Evolutionary conservation across 345 rosid species (phyloP).

Genomic region (Dimocarpus longan): DNA sequence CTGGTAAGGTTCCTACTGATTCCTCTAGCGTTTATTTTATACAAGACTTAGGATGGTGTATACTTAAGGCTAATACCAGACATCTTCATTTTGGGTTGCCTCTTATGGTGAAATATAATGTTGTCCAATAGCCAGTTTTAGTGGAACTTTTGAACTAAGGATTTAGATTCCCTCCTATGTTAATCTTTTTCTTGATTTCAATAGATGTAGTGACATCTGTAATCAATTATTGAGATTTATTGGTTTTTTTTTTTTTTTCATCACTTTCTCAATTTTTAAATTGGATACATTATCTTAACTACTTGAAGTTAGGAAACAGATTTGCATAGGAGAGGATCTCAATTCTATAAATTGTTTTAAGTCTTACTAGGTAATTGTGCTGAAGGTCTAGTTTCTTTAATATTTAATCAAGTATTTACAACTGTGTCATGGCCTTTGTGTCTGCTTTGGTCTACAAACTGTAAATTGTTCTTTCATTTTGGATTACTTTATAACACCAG

Average conservation of each 20-base stretch:
- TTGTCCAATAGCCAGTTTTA: neutral
- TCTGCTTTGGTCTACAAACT: neutral
- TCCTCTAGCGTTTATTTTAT: slow-evolving; percentile 16
- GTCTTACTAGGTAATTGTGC: neutral
- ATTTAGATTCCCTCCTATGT: no score
- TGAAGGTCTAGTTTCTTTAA: neutral
- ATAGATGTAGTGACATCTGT: no score
- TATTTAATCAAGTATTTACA: neutral
- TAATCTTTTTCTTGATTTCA: no score
- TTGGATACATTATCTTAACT: no score
- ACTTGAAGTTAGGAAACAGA: no score
- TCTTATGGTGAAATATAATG: neutral
- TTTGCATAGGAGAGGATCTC: no score
- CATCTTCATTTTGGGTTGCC: neutral
- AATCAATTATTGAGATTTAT: no score
- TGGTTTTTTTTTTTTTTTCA: no score
- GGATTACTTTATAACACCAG: neutral
- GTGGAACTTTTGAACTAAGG: no score
- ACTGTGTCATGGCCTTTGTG: neutral
- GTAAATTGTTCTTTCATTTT: neutral
- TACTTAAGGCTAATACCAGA: neutral
- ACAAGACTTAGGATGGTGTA: neutral
- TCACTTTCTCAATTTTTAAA: no score
- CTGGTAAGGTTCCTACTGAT: slow-evolving; percentile 52
- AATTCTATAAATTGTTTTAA: neutral